Evolutionary conservation across 305 asterid genomes (phyloP), one percentile per base, ranked within the genome.

Genomic region (Rubia balearica): DNA sequence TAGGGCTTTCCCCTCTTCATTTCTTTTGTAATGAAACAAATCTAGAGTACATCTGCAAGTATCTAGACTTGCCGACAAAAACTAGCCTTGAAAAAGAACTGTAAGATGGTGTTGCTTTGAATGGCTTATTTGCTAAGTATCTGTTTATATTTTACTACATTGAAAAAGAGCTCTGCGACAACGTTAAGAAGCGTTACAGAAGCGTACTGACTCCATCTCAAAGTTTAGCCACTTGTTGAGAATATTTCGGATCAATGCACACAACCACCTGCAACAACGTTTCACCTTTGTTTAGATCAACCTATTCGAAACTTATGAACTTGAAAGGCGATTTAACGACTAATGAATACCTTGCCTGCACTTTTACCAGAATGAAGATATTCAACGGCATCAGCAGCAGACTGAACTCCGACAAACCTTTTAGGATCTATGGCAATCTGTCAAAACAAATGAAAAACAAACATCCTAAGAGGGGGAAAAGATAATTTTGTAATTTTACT

Each of bases 321-420:
- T 38, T 17, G 38, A 40, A 30, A 46, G 5, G 43, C 2, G 40
- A 22, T 48, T 17, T 48, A 0, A 3, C 4, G 19, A 42, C 7
- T 10, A 11, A 57, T 17, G 67, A 73, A 9, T 88, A 94, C 98
- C 96, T 93, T 93, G 84, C 98, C 98, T 8, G 90, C 82, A 78
- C 98, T 93, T 80, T 81, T 83, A 68, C 98, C 98, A 60, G 98
- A 91, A 78, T 91, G 96, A 71, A 93, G 97, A 86, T 93, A 74
- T 65, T 91, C 88, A 10, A 93, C 97, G 63, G 97, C 98, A 82
- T 93, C 96, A 71, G 92, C 90, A 80, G 88, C 96, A 16, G 96
- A 89, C 73, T 79, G 85, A 71, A 89, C 65, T 14, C 98, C 98
- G 73, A 77, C 33, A 80, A 93, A 93, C 42, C 68, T 73, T 75